Conservation (phyloP, 2,329 filamentous ascomycete species). For the Aspergillus arachidicola region DNA sequence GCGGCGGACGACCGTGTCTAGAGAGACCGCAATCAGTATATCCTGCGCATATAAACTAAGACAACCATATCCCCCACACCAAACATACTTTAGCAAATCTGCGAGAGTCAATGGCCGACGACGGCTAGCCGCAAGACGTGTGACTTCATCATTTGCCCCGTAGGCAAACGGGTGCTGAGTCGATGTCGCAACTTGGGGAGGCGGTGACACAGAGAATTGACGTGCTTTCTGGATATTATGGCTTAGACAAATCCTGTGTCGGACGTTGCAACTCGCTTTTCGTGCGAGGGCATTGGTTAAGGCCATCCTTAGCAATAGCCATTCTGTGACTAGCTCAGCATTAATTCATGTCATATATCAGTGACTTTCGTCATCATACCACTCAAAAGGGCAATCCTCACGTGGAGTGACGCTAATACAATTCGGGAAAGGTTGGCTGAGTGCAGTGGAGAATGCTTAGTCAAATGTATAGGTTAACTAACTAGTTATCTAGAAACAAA, state of each 20-base stretch:
- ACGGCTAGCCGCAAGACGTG: constrained; percentile 73
- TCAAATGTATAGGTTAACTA: neutral
- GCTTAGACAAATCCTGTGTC: neutral
- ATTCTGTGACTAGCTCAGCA: constrained; percentile 17
- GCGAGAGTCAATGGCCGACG: constrained; percentile 81
- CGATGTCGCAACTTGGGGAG: constrained; percentile 34
- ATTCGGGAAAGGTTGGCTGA: neutral
- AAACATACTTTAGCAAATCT: constrained; percentile 78
- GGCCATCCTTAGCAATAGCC: constrained; percentile 27
- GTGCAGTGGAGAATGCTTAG: neutral
- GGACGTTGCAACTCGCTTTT: constrained; percentile 14
- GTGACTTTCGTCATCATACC: neutral
- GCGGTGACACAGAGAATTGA: constrained; percentile 23
- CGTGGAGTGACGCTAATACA: constrained; percentile 2
- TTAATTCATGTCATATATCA: neutral
- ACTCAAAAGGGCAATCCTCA: constrained; percentile 7
- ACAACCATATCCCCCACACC: neutral
- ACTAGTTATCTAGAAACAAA: neutral
- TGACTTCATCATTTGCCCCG: constrained; percentile 74
- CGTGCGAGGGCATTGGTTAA: constrained; percentile 16
- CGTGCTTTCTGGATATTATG: constrained; percentile 12
- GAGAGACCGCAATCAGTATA: neutral
- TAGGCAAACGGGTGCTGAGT: constrained; percentile 51
- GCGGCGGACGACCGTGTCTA: constrained; percentile 78
- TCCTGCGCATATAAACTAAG: neutral